phyloP scores from a whole-genome alignment of 2,329 filamentous ascomycete genomes.

The Talaromyces sp. region DNA sequence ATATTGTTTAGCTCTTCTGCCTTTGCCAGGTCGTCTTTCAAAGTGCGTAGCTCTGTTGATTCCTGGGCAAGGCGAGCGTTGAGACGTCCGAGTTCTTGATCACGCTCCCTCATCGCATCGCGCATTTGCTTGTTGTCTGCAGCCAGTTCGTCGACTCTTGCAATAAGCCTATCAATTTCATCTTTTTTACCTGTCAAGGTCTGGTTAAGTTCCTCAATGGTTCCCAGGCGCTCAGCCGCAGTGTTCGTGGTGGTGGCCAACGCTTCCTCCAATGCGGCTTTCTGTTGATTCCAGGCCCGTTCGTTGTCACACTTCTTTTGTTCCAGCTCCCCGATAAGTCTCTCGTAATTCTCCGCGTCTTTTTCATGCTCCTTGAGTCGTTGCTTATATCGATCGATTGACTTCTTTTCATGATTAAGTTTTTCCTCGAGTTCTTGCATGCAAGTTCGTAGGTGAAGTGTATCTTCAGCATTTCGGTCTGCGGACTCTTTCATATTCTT shows the following conservation, averaged over 20 bases:
- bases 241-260: slow-evolving; percentile 32
- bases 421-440: slow-evolving; percentile 41
- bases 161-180: slow-evolving; percentile 30
- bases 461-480: slow-evolving; percentile 41
- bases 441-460: slow-evolving; percentile 41
- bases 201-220: slow-evolving; percentile 28
- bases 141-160: slow-evolving; percentile 32
- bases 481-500: slow-evolving; percentile 33
- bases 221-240: slow-evolving; percentile 26
- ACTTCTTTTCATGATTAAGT: slow-evolving; percentile 39
- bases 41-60: slow-evolving; percentile 34
- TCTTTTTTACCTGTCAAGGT: background rate
- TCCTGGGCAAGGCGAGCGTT: slow-evolving; percentile 40
- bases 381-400: too few species aligned
- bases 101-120: slow-evolving; percentile 24
- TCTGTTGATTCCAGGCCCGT: slow-evolving; percentile 26
- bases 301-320: slow-evolving; percentile 29
- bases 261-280: slow-evolving; percentile 32
- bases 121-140: slow-evolving; percentile 32
- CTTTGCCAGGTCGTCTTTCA: slow-evolving; percentile 32
- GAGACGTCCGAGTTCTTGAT: slow-evolving; percentile 32
- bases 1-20: slow-evolving; percentile 32
- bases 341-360: slow-evolving; percentile 41
- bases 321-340: slow-evolving; percentile 39
- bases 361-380: too few species aligned